Evolutionary conservation across 1,139 yeast species (phyloP), one percentile per base, ranked within the genome.

Genomic region (Lodderomyces jiufengensis): DNA sequence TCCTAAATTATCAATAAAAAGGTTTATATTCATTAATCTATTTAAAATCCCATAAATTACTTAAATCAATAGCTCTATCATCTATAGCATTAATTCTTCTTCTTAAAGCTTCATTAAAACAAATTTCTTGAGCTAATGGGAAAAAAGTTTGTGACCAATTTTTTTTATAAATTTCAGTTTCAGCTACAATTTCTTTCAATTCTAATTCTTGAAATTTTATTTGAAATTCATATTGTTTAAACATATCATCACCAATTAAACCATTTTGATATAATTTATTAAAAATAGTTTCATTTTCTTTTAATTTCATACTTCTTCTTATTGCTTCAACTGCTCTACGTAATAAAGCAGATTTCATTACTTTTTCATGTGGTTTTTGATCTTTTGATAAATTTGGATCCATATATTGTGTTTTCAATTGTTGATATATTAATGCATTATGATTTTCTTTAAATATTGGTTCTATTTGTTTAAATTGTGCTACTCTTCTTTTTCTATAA

Each of bases 101-200:
- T 61, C 94, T 76, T 39, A 92, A 69, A 1, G 96, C 96, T 59
- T 85, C 95, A 55, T 90, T 90, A 61, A 87, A 85, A 46, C 95
- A 86, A 33, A 92, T 81, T 54, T 92, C 97, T 52, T 84, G 92
- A 24, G 92, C 85, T 13, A 84, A 76, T 9, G 84, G 83, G 55
- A 88, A 84, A 51, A 87, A 77, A 36, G 73, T 64, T 47, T 77
- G 83, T 6, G 82, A 76, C 96, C 97, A 90, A 20, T 87, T 94
- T 35, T 78, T 75, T 54, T 85, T 85, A 48, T 76, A 66, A 12
- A 61, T 47, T 53, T 86, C 88, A 33, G 95, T 86, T 59, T 87
- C 96, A 38, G 58, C 64, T n/a, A 84, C 81, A 37, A 88, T 72
- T 39, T 83, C 90, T 55, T 80, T 76, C 48, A 92, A 66, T 55